Percentiles rank a stretch among this genome's conserved stretches.
Conservation (phyloP, 139 green algal species). For the Haematococcus lacustris region DNA sequence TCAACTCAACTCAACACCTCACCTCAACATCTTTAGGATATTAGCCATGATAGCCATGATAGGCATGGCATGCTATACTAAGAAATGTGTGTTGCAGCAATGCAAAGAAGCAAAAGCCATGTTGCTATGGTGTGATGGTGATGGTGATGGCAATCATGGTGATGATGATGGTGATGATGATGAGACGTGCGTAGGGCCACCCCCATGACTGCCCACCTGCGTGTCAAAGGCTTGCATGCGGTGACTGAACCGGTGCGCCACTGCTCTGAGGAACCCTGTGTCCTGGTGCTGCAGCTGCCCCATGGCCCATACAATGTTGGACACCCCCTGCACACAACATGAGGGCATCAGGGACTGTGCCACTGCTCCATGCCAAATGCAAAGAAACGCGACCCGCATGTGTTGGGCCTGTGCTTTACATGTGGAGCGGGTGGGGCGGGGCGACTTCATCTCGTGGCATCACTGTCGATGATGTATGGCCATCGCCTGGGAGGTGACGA, state of each 20-base stretch:
- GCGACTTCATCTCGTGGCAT: neutral
- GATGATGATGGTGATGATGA: too few relatives aligned
- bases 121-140: too few relatives aligned
- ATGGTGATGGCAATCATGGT: too few relatives aligned
- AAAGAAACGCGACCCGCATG: neutral
- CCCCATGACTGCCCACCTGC: neutral
- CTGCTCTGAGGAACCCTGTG: conserved; percentile 4
- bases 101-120: too few relatives aligned
- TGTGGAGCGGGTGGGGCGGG: neutral
- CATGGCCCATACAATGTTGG: conserved; percentile 49
- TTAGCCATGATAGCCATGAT: too few relatives aligned
- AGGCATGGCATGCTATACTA: too few relatives aligned
- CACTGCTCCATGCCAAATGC: too few relatives aligned
- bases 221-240: neutral
- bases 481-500: neutral
- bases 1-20: too few relatives aligned
- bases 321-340: conserved; percentile 33
- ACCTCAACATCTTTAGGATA: too few relatives aligned
- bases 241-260: neutral
- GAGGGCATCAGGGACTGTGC: too few relatives aligned
- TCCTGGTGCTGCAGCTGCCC: conserved; percentile 30
- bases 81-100: too few relatives aligned
- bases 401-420: neutral
- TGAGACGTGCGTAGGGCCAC: too few relatives aligned
- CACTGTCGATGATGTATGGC: neutral